Evolutionary conservation across 2,329 filamentous ascomycete genomes (phyloP), one percentile per base, ranked within the genome.

Genomic region (Emericellopsis cladophorae): DNA sequence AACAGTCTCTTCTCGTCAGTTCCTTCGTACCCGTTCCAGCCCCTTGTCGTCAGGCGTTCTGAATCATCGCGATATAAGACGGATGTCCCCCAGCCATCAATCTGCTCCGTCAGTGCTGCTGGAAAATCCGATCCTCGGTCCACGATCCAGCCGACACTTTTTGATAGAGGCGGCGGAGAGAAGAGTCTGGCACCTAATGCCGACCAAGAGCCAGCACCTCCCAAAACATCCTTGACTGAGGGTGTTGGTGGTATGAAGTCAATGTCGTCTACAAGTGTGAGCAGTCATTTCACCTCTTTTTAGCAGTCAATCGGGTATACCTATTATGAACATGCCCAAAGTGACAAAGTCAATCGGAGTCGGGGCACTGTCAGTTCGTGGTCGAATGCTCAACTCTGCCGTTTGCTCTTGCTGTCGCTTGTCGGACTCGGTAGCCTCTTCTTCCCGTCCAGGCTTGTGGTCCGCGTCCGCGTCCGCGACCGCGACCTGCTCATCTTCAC

Each of bases 111-210:
- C 40, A 94, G 67, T 11, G 72, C 62, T 0, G 65, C 47, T 0
- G 90, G 89, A 49, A 96, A 96, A 60, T 96, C 92, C 14, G 76
- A 81, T 24, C 92, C 92, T 52, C 79, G 76, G 60, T 98, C 90
- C 35, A 96, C 77, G 46, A 96, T 81, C 89, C 89, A 96, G 47
- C 86, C 87, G 6, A 96, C 77, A 3, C 74, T 70, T 31, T 66
- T 68, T 18, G 86, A 84, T 36, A 68, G 54, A 4, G 78, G 70
- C 26, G 70, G 64, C 3, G 86, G 84, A 5, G 87, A 90, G 57
- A 95, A 83, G 38, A 98, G 69, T 26, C 92, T 84, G 15, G 92
- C 92, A 16, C 92, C 92, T 7, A 96, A 67, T 7, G 88, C 87
- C 8, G 84, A 81, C 58, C 85, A 96, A 3, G 88, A 76, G 22